Evolutionary conservation across 2,329 filamentous ascomycete genomes (phyloP), one percentile per base, ranked within the genome.

Genomic region (Ceratocystis albifundus): DNA sequence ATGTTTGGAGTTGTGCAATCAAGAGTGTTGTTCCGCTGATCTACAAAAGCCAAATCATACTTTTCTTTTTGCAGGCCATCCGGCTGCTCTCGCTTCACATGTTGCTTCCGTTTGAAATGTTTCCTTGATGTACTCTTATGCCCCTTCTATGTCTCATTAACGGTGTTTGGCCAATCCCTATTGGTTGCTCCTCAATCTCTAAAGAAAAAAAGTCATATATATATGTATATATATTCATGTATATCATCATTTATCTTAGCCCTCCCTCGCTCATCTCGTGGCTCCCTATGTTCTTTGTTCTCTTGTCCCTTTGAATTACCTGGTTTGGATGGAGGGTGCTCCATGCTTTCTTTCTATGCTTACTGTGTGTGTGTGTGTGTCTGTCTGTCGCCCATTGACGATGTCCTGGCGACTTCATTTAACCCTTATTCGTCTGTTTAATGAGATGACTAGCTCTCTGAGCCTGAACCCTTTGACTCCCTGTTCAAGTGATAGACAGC

Each of bases 1-100:
- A 15, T 65, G 64, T 22, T 20, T 65, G 64, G 53, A 45, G 25
- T 41, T 28, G 25, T 2, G 30, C 53, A 61, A 61, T 30, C 44
- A 25, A 41, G 32, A 61, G 50, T 50, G 45, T 61, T 45, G 44
- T 48, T 59, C 32, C 28, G 44, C 57, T 46, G 17, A 46, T 50
- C 36, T 55, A 59, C 55, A 17, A 59, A 59, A 41, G 25, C 50
- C 17, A 46, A 50, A 45, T 65, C 50, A 48, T 50, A 36, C 28
- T 20, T 15, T 4, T 48, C 44, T 64, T 61, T 25, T 17, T 17
- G 44, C 53, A 41, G 50, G 20, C 10, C 12, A 15, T 41, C 36
- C 0, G 5, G 5, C 36, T 36, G 22, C 45, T 28, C n/a, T 44
- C 45, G 6, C 22, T 44, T n/a, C 46, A 48, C 41, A 46, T 46